phyloP scores from a whole-genome alignment of 75 land plant genomes.

The Sequoiadendron giganteum region DNA sequence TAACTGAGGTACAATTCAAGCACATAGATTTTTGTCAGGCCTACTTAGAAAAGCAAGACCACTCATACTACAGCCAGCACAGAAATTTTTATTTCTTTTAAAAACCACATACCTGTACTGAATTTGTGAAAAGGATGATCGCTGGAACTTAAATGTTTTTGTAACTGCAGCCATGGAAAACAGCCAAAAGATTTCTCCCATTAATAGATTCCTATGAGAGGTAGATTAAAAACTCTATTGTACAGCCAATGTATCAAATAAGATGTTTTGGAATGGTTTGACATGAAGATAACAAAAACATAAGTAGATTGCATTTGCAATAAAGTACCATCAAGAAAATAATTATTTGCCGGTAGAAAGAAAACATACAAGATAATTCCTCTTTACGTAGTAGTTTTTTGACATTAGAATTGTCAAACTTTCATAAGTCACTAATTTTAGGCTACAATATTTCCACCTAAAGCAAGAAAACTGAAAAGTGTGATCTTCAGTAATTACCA shows the following conservation, averaged over 20 bases:
- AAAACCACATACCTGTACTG: conserved; percentile 61
- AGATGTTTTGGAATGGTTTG: background rate
- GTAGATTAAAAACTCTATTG: background rate
- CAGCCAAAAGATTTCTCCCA: background rate
- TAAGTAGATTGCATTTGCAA: background rate
- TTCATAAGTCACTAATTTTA: background rate
- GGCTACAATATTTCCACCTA: background rate
- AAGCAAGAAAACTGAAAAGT: background rate
- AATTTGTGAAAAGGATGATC: conserved; percentile 88
- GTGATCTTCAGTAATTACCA: background rate
- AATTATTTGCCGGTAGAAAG: background rate
- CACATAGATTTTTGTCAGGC: background rate
- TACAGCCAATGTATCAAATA: background rate
- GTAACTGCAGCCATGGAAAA: conserved; percentile 49
- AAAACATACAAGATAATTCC: background rate
- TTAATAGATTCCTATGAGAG: background rate
- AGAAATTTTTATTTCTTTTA: no score
- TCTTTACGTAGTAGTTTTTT: background rate
- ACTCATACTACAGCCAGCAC: background rate
- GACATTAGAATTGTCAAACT: background rate
- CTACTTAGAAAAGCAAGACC: background rate
- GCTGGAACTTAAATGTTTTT: conserved; percentile 52
- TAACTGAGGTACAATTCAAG: background rate
- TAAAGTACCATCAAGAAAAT: background rate
- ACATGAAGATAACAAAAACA: background rate